These are phyloP conservation scores for Xylaria scruposa DNA, from an alignment of 495 filamentous ascomycete species.

Conservation along the genomic window DNA sequence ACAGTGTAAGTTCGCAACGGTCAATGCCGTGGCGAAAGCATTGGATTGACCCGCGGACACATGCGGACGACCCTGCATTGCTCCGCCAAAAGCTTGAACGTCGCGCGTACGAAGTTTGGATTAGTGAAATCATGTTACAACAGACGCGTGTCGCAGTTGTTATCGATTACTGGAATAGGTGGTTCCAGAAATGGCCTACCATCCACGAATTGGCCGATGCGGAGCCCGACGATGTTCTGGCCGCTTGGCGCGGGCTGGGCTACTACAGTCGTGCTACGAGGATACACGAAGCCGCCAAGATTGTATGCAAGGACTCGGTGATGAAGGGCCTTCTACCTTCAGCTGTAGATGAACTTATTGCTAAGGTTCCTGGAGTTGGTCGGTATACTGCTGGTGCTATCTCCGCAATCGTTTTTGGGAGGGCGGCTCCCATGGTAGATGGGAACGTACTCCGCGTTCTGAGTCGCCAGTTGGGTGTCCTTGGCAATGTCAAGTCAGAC, in stretches of 20 bases:
- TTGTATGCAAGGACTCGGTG: slow-evolving; percentile 37
- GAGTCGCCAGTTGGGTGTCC: slow-evolving; percentile 50
- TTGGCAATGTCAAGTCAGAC: slow-evolving; percentile 50
- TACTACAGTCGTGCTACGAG: slow-evolving; percentile 54
- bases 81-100: slow-evolving; percentile 39
- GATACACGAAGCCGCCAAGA: slow-evolving; percentile 46
- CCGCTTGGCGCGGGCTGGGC: slow-evolving; percentile 51
- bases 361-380: slow-evolving; percentile 50
- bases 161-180: slow-evolving; percentile 52
- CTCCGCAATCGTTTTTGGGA: slow-evolving; percentile 54
- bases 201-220: slow-evolving; percentile 47
- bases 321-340: slow-evolving; percentile 44
- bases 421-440: slow-evolving; percentile 53
- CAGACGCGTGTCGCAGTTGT: slow-evolving; percentile 56
- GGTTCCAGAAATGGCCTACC: slow-evolving; percentile 53
- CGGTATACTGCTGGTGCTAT: slow-evolving; percentile 56
- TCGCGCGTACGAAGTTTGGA: slow-evolving; percentile 58
- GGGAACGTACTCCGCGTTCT: slow-evolving; percentile 57
- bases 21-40: slow-evolving; percentile 58
- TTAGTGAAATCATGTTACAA: slow-evolving; percentile 59
- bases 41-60: slow-evolving; percentile 41
- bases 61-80: slow-evolving; percentile 10
- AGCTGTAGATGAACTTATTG: slow-evolving; percentile 38
- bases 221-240: slow-evolving; percentile 45
- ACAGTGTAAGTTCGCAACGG: slow-evolving; percentile 40